Conservation (phyloP, 1,139 yeast genomes). For the Magnusiomyces clavatus region DNA sequence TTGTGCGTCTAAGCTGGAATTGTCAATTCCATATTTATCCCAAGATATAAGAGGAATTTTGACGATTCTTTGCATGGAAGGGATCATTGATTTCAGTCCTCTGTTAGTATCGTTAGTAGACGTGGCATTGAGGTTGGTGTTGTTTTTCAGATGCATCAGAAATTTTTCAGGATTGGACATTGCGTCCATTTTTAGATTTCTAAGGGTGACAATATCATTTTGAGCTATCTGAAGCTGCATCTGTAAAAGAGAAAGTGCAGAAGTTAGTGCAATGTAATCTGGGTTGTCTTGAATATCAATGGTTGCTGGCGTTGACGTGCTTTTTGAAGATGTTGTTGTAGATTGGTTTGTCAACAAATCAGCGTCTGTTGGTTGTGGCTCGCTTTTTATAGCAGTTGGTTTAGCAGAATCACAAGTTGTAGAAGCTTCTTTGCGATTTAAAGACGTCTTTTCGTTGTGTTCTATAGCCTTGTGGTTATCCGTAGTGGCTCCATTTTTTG, state of each 20-base stretch:
- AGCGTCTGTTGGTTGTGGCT: not conserved
- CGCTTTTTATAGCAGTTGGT: not conserved
- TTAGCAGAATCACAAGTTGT: not conserved
- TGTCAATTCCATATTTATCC: slow-evolving; percentile 9
- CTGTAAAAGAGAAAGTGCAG: slow-evolving; percentile 24
- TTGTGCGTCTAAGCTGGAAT: too few species aligned
- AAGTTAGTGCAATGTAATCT: slow-evolving; percentile 29
- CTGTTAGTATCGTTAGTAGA: too few species aligned
- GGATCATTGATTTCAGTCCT: slow-evolving; percentile 7
- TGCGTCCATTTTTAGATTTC: slow-evolving; percentile 23
- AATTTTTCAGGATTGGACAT: slow-evolving; percentile 24
- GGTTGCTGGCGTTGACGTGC: not conserved
- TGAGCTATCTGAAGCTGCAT: slow-evolving; percentile 23
- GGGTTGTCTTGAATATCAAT: slow-evolving; percentile 19
- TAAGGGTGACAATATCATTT: slow-evolving; percentile 23
- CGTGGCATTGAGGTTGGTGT: slow-evolving; percentile 19
- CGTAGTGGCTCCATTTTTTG: too few species aligned
- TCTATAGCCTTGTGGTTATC: not conserved
- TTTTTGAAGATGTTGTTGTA: not conserved
- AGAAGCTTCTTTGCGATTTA: not conserved
- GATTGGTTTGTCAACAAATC: not conserved
- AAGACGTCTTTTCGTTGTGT: not conserved
- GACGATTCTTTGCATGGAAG: slow-evolving; percentile 14
- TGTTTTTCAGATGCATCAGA: slow-evolving; percentile 17
- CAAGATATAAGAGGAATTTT: slow-evolving; percentile 7